Conservation (phyloP, 352 stramenopile genomes). For the Aphanomyces cochlioides region DNA sequence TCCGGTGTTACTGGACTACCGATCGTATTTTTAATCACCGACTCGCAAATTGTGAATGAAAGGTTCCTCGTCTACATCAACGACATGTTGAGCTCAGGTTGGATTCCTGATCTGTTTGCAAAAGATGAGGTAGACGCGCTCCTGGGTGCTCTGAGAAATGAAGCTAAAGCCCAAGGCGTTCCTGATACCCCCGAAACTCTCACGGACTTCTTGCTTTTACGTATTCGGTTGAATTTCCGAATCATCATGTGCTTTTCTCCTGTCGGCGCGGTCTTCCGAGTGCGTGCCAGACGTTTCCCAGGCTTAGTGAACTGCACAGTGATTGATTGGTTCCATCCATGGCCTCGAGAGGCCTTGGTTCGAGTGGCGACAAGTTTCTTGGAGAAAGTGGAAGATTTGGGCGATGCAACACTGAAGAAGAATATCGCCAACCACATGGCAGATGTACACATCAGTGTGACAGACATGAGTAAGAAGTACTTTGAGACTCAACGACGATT, state of each 20-base stretch:
- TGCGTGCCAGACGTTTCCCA: constrained; percentile 94
- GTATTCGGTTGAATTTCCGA: constrained; percentile 94
- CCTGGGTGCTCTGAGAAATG: constrained; percentile 85
- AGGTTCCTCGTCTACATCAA: constrained; percentile 99
- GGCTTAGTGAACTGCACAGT: constrained; percentile 96
- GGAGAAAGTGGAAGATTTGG: constrained; percentile 92
- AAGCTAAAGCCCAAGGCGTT: constrained; percentile 93
- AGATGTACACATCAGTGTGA: constrained; percentile 96
- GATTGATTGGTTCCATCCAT: constrained; percentile 98
- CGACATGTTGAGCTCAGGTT: constrained; percentile 94
- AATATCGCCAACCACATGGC: constrained; percentile 96
- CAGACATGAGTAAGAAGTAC: constrained; percentile 93
- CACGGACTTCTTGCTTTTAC: constrained; percentile 94
- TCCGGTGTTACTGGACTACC: constrained; percentile 92
- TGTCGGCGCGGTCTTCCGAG: constrained; percentile 94
- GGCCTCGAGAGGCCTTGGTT: constrained; percentile 95
- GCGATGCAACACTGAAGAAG: constrained; percentile 72
- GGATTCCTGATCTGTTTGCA: constrained; percentile 96
- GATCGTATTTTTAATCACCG: constrained; percentile 97
- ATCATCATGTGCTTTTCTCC: constrained; percentile 97
- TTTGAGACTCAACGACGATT: constrained; percentile 93
- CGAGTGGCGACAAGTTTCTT: constrained; percentile 94
- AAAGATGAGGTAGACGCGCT: constrained; percentile 96
- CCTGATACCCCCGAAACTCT: constrained; percentile 91
- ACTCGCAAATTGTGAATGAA: constrained; percentile 98